Base-by-base conservation (phyloP, 2,329 filamentous ascomycete genomes). In the Trichophyton schoenleinii region DNA sequence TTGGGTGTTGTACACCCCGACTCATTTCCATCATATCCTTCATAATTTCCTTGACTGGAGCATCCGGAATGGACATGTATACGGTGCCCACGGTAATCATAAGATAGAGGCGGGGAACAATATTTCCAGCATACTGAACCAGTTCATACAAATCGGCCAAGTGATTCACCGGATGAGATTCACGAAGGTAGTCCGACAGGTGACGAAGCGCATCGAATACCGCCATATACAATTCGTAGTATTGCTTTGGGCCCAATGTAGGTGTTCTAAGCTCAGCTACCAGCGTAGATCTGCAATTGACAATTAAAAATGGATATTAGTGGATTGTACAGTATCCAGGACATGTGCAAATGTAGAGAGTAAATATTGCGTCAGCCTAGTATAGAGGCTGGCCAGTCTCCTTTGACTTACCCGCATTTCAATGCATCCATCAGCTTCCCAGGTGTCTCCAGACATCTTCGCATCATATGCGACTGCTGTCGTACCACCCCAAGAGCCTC, bases 1-100 rank as follows among this genome's bases (percentile, higher is more conserved):
- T 91, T 15, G 94, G 94, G 75, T 99, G 94, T 71, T 99, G 94
- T 22, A 99, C 91, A 61, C 94, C 94, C 65, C 94, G 84, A 76
- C 91, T 97, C 94, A 99, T 99, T 76, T 99, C 94, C 94, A 99
- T 99, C 94, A 99, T 99, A 75, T 99, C 94, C 77, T 99, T 99
- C 94, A 99, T 99, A 65, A 99, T 90, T 79, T 99, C 94, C 78
- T 99, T 99, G 67, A 99, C 94, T 0, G 94, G 94, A 62, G 95
- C 94, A 81, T 97, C 94, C 70, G 94, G 88, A 71, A 99, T 95
- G 28, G 89, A 87, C 94, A 99, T 99, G 79, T 99, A 99, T 57
- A 96, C 95, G 1, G 94, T 99, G 62, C 94, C 94, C 44, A 99
- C 95, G 0, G 95, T 99, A 70, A 99, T 94, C 95, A 99, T 99